Evolutionary conservation across 2,329 filamentous ascomycete species (phyloP).

Genomic region (Trichophyton mentagrophytes): DNA sequence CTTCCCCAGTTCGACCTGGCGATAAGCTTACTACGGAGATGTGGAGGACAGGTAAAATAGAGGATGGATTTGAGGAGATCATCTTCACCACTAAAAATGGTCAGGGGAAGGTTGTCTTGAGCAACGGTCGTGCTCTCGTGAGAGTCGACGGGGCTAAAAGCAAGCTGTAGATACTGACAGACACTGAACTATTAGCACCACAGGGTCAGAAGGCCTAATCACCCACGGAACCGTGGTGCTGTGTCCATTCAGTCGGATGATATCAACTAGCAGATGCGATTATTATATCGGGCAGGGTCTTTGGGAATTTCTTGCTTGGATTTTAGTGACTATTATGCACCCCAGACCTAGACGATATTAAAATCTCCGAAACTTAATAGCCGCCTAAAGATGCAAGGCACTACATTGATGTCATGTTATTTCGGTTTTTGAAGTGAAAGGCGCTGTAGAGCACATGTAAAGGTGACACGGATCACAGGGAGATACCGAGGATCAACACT

Average conservation of each 20-base stretch:
- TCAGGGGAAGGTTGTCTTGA: slow-evolving; percentile 71
- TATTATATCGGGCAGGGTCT: neutral
- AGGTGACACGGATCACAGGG: too few species aligned
- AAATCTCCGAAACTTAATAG: neutral
- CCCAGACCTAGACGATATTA: neutral
- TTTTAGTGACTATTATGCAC: neutral
- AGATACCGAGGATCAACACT: too few species aligned
- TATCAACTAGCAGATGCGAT: too few species aligned
- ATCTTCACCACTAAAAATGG: slow-evolving; percentile 67
- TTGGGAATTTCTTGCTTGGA: neutral
- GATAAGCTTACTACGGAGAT: slow-evolving; percentile 70
- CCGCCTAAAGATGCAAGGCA: neutral
- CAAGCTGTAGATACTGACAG: slow-evolving; percentile 43
- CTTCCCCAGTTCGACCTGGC: slow-evolving; percentile 68
- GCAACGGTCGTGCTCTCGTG: slow-evolving; percentile 72
- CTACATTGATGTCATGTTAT: too few species aligned
- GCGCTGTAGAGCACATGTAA: too few species aligned
- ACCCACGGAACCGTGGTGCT: too few species aligned
- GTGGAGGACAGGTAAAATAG: slow-evolving; percentile 58
- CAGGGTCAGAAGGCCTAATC: too few species aligned
- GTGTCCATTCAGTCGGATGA: too few species aligned
- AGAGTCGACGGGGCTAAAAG: slow-evolving; percentile 49
- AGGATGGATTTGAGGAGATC: slow-evolving; percentile 63
- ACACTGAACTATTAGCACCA: too few species aligned
- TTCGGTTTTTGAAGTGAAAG: too few species aligned